A percentile compares a stretch with the other conserved stretches of the same genome.
phyloP scores from a whole-genome alignment of 192 early-diverging fungal species.

The Rhizophagus clarus region DNA sequence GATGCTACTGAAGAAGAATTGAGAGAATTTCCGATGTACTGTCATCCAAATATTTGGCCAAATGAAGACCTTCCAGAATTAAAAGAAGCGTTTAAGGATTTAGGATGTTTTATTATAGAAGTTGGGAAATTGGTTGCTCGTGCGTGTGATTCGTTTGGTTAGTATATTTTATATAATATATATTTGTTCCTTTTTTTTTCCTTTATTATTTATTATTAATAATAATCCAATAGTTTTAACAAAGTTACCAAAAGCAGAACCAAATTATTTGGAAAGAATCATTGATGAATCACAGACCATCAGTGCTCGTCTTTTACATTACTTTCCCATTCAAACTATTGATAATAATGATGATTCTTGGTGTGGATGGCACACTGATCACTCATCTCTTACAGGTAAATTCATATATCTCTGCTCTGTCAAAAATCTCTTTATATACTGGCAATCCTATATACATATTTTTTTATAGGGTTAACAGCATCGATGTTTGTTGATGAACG shows the following conservation, averaged over 20 bases:
- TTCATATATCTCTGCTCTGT: neutral
- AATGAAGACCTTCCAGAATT: conserved; percentile 55
- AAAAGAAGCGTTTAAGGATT: conserved; percentile 53
- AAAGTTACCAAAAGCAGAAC: conserved; percentile 39
- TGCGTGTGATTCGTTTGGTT: conserved; percentile 58
- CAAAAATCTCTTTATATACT: neutral
- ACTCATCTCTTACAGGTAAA: conserved; percentile 57
- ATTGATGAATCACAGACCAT: conserved; percentile 53
- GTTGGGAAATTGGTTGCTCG: conserved; percentile 58
- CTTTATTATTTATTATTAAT: neutral
- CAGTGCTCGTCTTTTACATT: conserved; percentile 70
- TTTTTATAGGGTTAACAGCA: conserved; percentile 51
- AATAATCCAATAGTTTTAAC: neutral
- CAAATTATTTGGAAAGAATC: conserved; percentile 53
- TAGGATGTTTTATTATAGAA: conserved; percentile 59
- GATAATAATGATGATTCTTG: conserved; percentile 56
- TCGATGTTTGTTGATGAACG: conserved; percentile 63
- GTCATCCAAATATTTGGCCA: conserved; percentile 63
- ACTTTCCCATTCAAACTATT: conserved; percentile 55
- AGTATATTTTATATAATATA: neutral
- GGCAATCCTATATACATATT: neutral
- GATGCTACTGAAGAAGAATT: conserved; percentile 38
- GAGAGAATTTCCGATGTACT: conserved; percentile 50
- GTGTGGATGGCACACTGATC: conserved; percentile 75
- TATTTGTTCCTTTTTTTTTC: neutral